These are phyloP conservation scores for Hygrophorus russula DNA, from an alignment of 768 basidiomycete genomes.

Conservation along the genomic window DNA sequence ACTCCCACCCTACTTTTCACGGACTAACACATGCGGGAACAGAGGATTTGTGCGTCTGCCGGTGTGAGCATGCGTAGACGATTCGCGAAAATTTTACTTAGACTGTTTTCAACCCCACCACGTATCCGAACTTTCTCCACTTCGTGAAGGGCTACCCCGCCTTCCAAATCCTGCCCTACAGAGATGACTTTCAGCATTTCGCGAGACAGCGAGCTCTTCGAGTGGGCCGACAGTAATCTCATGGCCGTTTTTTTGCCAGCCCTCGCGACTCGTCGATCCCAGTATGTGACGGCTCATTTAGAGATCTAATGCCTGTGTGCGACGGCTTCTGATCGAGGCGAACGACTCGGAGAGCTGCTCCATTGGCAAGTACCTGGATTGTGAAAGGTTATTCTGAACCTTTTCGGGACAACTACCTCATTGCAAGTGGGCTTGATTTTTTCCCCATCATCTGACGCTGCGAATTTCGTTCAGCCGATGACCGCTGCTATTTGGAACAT, in stretches of 20 bases:
- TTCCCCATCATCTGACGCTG: slow-evolving; percentile 2
- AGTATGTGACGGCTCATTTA: slow-evolving; percentile 65
- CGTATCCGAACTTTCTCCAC: slow-evolving; percentile 70
- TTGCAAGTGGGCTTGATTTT: slow-evolving; percentile 32
- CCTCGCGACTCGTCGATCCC: slow-evolving; percentile 46
- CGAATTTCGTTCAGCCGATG: slow-evolving; percentile 43
- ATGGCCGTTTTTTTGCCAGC: slow-evolving; percentile 59
- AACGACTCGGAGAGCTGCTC: slow-evolving; percentile 22
- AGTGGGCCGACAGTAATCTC: slow-evolving; percentile 66
- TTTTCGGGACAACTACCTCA: slow-evolving; percentile 66
- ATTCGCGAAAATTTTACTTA: slow-evolving; percentile 12
- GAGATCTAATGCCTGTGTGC: slow-evolving; percentile 62
- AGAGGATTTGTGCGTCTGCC: slow-evolving; percentile 45
- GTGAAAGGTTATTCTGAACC: slow-evolving; percentile 53
- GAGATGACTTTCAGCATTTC: slow-evolving; percentile 77
- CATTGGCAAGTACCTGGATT: slow-evolving; percentile 49
- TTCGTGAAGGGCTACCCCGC: slow-evolving; percentile 42
- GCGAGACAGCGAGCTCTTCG: slow-evolving; percentile 54
- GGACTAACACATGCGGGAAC: slow-evolving; percentile 3
- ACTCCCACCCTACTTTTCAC: background rate
- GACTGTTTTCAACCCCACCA: slow-evolving; percentile 70
- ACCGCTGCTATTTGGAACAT: slow-evolving; percentile 77
- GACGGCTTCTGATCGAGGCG: slow-evolving; percentile 28
- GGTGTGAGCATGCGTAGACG: background rate
- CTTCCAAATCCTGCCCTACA: slow-evolving; percentile 42